Evolutionary conservation across 208 protist genomes (phyloP), one percentile per base, ranked within the genome.

Genomic region (Phytomonas sp.): DNA sequence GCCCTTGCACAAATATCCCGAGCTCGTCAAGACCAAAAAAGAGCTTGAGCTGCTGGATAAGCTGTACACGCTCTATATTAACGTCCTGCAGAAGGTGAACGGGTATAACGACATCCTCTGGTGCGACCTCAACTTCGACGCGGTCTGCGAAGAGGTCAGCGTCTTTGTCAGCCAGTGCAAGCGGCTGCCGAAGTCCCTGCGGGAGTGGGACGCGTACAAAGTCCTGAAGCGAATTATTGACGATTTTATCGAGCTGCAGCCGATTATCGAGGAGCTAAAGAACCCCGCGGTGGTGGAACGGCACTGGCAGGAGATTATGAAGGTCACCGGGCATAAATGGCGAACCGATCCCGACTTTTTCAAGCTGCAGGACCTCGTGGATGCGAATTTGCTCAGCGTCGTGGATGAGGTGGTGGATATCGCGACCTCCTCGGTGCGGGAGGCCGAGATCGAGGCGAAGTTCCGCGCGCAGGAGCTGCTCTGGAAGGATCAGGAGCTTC

Each of bases 361-460:
- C 80, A 98, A 97, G 78, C 83, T 99, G 42, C 84, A 91, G 77
- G 87, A 97, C 75, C 77, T 99, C 40, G 81, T 98, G 12, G 92
- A 97, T 61, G 92, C 89, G 32, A 84, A 97, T 69, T 75, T 98
- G 62, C 76, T 98, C 19, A 60, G 66, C 16, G 80, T 95, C 33
- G 75, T 84, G 49, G 96, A 98, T 32, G 97, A 99, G 73, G 88
- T 99, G n/a, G 92, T 98, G 60, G 97, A 98, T 72, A 97, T 98
- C 69, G 91, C 89, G 45, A 93, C 81, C 67, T 94, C 87, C 67
- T 97, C 95, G n/a, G 86, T 86, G 56, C 98, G 98, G 61, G 97
- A 99, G 88, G 82, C 88, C 10, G 94, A 98, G 70, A 98, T 99
- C 37, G 97, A 99, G 81, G 67, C 71, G 19, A 98, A 98, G 81